A percentile compares a stretch with the other conserved stretches of the same genome.
Conservation (phyloP, 1,139 yeast genomes). For the Candida tropicalis region DNA sequence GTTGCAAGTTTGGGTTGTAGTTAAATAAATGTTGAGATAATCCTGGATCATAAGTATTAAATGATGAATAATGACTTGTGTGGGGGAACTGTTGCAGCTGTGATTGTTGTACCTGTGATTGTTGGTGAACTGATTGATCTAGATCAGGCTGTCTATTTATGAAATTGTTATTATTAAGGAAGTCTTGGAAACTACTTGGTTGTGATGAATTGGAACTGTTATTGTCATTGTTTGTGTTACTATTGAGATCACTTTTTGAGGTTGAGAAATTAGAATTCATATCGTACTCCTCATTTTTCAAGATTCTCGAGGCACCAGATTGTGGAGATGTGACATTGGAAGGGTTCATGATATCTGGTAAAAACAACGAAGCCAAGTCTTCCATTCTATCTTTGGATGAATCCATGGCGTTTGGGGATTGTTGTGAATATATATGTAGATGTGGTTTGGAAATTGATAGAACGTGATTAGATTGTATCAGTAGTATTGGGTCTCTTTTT, state of each 20-base stretch:
- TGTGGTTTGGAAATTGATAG: not conserved
- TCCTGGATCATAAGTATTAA: constrained; percentile 14
- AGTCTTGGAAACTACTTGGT: constrained; percentile 24
- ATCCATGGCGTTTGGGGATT: constrained; percentile 12
- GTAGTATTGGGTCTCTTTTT: no score
- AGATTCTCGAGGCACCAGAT: not conserved
- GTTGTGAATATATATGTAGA: not conserved
- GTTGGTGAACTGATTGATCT: constrained; percentile 3
- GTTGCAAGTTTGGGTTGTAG: constrained; percentile 10
- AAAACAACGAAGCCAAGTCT: constrained; percentile 45
- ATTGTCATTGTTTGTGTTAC: not conserved
- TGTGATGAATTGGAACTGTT: constrained; percentile 2
- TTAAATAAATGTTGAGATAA: constrained; percentile 5
- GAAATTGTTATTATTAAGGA: constrained; percentile 26
- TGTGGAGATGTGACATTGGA: constrained; percentile 7
- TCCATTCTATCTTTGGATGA: constrained; percentile 32
- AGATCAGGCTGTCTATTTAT: constrained; percentile 18
- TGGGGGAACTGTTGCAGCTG: constrained; percentile 15
- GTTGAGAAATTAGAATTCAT: constrained; percentile 1
- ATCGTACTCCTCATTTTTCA: constrained; percentile 3
- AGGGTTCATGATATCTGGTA: constrained; percentile 45
- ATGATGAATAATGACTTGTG: constrained; percentile 16
- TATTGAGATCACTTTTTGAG: not conserved
- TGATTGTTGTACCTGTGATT: constrained; percentile 8
- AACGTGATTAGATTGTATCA: not conserved